Base-by-base conservation (phyloP, 805 yeast species). In the Saccharomycopsis sp. region DNA sequence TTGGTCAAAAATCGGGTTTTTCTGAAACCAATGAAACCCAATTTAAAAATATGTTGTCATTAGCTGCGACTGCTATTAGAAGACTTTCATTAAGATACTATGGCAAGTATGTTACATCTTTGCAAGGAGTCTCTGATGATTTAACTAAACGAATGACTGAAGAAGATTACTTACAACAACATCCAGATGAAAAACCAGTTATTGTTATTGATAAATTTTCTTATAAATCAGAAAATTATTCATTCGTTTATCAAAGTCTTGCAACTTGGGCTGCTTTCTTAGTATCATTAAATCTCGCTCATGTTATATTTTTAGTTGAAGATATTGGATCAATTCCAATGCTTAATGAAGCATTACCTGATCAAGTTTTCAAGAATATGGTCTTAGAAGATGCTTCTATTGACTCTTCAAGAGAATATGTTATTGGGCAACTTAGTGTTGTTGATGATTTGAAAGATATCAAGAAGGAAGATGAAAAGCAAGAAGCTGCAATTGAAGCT, bases 1-100 rank as follows among this genome's bases (percentile, higher is more conserved):
- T 95, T 1, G 98, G 97, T 1, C 97, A 88, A 59, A 89, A 88
- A 58, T 83, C 95, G 2, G 96, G 96, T 1, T 67, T 89, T 39
- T 77, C 89, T 24, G 96, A 89, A 58, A 67, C 85, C 2, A 81
- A 80, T 51, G 96, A 89, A 54, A 64, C 82, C 0, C 96, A 86
- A 59, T 74, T 85, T 50, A 82, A 85, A 61, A 80, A 81, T 54
- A 88, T 89, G 76, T 69, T 89, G 40, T 74, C 80, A 40, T 72
- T 85, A 37, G 72, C 90, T 0, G 66, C 79, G 29, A 77, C 75
- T 52, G 89, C 95, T 0, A 70, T 93, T n/a, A 71, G 88, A 53
- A 75, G 74, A 16, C 72, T 87, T 9, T 71, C 82, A 2, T 54
- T 77, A 22, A 59, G 65, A 17, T 67, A 81, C 58, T 65, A 69